phyloP scores from a whole-genome alignment of 495 filamentous ascomycete genomes.

The Aspergillus cavernicola region DNA sequence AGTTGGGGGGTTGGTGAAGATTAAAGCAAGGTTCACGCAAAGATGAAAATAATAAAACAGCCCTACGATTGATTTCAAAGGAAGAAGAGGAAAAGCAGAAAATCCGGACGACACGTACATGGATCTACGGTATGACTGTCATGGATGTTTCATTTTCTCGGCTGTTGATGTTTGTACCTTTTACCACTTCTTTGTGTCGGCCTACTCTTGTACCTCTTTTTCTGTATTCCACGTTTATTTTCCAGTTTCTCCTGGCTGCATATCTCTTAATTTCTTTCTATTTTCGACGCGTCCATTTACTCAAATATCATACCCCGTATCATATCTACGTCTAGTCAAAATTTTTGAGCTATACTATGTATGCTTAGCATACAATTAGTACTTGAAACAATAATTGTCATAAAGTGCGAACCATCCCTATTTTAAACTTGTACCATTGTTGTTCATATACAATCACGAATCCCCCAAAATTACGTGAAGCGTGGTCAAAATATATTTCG shows the following conservation, averaged over 20 bases:
- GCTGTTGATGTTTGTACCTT: constrained; percentile 15
- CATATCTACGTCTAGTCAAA: background rate
- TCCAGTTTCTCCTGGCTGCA: background rate
- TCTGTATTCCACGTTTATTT: background rate
- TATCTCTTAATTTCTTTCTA: background rate
- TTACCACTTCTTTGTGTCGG: background rate
- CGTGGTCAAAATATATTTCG: background rate
- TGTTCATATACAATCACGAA: too few relatives aligned
- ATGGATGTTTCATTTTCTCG: constrained; percentile 17
- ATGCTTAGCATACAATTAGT: too few relatives aligned
- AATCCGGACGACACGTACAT: constrained; percentile 16
- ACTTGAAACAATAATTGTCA: too few relatives aligned
- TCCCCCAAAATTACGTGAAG: too few relatives aligned
- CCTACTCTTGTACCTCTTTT: constrained; percentile 11
- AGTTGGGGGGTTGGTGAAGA: constrained; percentile 18
- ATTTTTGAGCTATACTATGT: too few relatives aligned
- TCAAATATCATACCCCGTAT: constrained; percentile 4
- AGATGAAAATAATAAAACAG: background rate
- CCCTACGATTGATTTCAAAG: background rate
- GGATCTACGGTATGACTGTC: constrained; percentile 8
- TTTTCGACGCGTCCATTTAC: background rate
- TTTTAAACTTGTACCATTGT: background rate
- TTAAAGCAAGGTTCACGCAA: background rate
- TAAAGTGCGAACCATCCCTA: background rate
- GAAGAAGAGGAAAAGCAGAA: background rate